A percentile compares a stretch with the other conserved stretches of the same genome.
Evolutionary conservation across 495 filamentous ascomycete genomes (phyloP).

Genomic region (Letharia lupina): DNA sequence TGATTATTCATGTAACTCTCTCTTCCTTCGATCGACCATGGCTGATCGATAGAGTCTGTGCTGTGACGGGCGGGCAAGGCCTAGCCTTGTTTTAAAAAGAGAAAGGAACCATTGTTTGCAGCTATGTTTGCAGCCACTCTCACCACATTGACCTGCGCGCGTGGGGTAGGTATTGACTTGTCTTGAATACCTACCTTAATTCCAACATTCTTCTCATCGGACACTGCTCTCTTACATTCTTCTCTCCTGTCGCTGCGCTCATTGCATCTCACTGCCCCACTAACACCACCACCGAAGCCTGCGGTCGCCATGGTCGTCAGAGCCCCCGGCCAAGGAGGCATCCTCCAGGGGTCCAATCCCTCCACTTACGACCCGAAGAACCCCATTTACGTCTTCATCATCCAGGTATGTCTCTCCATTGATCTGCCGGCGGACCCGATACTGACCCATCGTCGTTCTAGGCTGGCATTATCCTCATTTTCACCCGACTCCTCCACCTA

Average conservation of each 20-base stretch:
- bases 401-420: constrained; percentile 54
- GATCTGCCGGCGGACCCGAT: background rate
- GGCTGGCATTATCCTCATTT: constrained; percentile 82
- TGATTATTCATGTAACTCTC: too few species aligned
- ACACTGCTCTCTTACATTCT: background rate
- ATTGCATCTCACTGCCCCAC: background rate
- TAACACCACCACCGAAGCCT: background rate
- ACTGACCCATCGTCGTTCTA: constrained; percentile 29
- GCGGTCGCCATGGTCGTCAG: constrained; percentile 18
- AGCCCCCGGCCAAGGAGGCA: constrained; percentile 53
- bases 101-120: background rate
- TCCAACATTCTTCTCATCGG: background rate
- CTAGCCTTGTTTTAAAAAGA: background rate
- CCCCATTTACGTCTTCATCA: constrained; percentile 90
- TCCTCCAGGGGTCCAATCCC: constrained; percentile 69
- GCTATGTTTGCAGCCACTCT: background rate
- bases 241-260: background rate
- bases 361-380: constrained; percentile 62
- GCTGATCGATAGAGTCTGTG: too few species aligned
- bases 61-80: background rate
- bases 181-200: background rate
- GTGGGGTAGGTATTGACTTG: background rate
- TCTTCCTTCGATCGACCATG: too few species aligned
- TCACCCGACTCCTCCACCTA: constrained; percentile 75
- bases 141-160: background rate